Evolutionary conservation across 495 filamentous ascomycete genomes (phyloP).

Genomic region (Aspergillus homomorphus): DNA sequence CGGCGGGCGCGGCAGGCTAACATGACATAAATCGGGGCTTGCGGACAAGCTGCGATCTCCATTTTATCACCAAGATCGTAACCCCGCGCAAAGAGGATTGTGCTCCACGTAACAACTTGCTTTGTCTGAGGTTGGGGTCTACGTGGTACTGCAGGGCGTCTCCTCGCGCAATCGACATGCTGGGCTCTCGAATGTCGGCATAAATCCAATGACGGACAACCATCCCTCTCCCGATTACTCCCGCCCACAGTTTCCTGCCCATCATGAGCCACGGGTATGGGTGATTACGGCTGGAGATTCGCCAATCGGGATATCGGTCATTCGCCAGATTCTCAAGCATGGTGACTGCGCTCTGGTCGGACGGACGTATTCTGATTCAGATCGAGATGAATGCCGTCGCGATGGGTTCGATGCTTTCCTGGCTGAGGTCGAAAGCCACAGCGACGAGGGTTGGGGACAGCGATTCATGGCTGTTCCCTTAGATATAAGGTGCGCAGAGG

Average conservation of each 20-base stretch:
- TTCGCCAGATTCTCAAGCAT: constrained; percentile 73
- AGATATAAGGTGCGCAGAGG: constrained; percentile 48
- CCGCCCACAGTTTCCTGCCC: constrained; percentile 55
- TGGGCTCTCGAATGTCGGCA: constrained; percentile 21
- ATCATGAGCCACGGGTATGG: constrained; percentile 70
- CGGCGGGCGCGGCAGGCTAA: no score
- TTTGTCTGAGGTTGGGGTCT: not conserved
- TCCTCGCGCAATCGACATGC: constrained; percentile 33
- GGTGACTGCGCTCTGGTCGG: constrained; percentile 84
- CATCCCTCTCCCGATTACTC: constrained; percentile 34
- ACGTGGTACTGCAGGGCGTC: not conserved
- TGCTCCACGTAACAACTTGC: constrained; percentile 15
- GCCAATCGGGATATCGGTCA: constrained; percentile 70
- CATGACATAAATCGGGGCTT: constrained; percentile 6
- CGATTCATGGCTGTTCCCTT: constrained; percentile 44
- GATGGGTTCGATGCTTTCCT: constrained; percentile 52
- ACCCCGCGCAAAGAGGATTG: not conserved
- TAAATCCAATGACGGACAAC: constrained; percentile 39
- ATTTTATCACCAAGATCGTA: not conserved
- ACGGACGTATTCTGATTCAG: constrained; percentile 54
- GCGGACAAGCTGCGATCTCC: not conserved
- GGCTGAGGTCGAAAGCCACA: constrained; percentile 69
- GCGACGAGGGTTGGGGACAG: constrained; percentile 42
- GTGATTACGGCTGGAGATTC: constrained; percentile 80
- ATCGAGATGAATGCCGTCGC: constrained; percentile 41